These are phyloP conservation scores for Macrophomina tecta DNA, from an alignment of 2,329 filamentous ascomycete genomes.

Conservation along the genomic window DNA sequence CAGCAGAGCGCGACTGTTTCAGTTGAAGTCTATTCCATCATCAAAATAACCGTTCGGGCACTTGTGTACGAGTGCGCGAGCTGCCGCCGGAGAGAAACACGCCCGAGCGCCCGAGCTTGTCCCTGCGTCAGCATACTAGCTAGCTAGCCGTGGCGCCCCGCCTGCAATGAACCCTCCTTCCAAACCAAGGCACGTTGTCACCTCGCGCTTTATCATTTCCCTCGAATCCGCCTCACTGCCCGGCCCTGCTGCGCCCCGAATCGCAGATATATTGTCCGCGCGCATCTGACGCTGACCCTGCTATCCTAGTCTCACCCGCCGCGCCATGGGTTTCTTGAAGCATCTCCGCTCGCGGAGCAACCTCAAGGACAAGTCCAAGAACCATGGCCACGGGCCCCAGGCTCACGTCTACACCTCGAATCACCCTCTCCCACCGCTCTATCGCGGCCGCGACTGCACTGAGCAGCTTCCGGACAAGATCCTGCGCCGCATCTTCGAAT, in stretches of 20 bases:
- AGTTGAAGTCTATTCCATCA: constrained; percentile 20
- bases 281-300: constrained; percentile 18
- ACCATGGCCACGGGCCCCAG: constrained; percentile 29
- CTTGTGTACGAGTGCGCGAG: neutral
- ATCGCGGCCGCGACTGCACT: constrained; percentile 49
- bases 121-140: constrained; percentile 28
- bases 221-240: neutral
- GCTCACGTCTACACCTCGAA: constrained; percentile 35
- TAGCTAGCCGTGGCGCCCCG: constrained; percentile 28
- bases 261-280: constrained; percentile 29
- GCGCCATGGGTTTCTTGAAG: constrained; percentile 58
- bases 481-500: constrained; percentile 77
- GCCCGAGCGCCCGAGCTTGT: neutral
- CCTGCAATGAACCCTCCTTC: constrained; percentile 20
- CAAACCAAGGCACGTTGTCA: neutral
- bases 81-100: neutral
- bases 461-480: constrained; percentile 68
- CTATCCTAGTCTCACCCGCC: constrained; percentile 28
- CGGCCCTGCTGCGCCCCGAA: constrained; percentile 18
- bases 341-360: constrained; percentile 53
- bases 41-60: neutral
- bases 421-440: constrained; percentile 37
- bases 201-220: neutral
- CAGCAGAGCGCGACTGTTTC: constrained; percentile 19
- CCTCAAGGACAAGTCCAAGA: constrained; percentile 36